Evolutionary conservation across 257 asterid species (phyloP).

Genomic region (Salvia rosmarinus): DNA sequence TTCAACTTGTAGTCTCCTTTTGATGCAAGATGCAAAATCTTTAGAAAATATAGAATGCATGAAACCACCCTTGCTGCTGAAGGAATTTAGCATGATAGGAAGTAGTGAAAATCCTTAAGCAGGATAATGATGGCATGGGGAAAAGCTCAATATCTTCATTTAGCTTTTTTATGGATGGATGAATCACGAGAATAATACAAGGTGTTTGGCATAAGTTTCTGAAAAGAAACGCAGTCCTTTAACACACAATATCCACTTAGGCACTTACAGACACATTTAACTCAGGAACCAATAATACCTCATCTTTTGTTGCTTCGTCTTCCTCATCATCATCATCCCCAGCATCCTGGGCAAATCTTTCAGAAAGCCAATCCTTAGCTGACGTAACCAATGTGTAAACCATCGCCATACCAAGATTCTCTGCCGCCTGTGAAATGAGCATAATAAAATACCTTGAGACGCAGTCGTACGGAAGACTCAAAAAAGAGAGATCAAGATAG

Average conservation of each 20-base stretch:
- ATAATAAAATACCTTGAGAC: slow-evolving; percentile 20
- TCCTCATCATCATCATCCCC: slow-evolving; percentile 56
- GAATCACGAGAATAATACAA: slow-evolving; percentile 12
- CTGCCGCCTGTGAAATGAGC: slow-evolving; percentile 63
- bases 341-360: slow-evolving; percentile 73
- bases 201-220: background rate
- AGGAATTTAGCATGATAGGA: background rate
- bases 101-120: slow-evolving; percentile 6
- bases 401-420: slow-evolving; percentile 98
- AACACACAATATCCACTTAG: slow-evolving; percentile 1
- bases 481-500: slow-evolving; percentile 7
- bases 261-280: slow-evolving; percentile 16
- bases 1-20: slow-evolving; percentile 1
- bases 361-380: slow-evolving; percentile 97
- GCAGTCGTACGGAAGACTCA: background rate
- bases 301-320: slow-evolving; percentile 74
- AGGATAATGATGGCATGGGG: slow-evolving; percentile 12
- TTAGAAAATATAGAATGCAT: background rate
- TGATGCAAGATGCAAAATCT: background rate
- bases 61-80: background rate
- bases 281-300: slow-evolving; percentile 46
- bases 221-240: background rate
- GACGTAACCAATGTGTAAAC: slow-evolving; percentile 85
- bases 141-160: background rate
- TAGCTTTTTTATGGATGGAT: slow-evolving; percentile 20